Evolutionary conservation across 2,329 filamentous ascomycete species (phyloP).

Genomic region (Fusarium nygamai): DNA sequence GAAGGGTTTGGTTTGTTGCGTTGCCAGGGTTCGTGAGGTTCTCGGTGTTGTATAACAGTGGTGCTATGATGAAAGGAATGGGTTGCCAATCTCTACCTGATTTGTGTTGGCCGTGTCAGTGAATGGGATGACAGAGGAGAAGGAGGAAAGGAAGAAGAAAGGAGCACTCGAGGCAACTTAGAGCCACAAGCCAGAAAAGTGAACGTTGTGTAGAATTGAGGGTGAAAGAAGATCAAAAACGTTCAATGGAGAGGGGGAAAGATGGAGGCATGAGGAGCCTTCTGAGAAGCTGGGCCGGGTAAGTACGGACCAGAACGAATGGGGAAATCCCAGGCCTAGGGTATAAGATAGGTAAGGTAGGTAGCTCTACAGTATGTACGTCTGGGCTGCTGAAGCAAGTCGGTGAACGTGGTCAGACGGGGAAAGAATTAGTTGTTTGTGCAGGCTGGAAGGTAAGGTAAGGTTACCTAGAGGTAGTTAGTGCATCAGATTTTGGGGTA

Average conservation of each 20-base stretch:
- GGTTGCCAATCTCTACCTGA: constrained; percentile 12
- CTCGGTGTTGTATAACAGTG: constrained; percentile 16
- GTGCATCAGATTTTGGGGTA: constrained; percentile 1
- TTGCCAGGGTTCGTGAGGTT: constrained; percentile 21
- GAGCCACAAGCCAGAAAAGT: constrained; percentile 18
- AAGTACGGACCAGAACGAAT: constrained; percentile 20
- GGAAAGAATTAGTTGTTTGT: constrained; percentile 16
- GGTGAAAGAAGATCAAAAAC: constrained; percentile 13
- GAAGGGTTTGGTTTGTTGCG: constrained; percentile 5
- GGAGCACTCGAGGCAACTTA: constrained; percentile 15
- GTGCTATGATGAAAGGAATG: constrained; percentile 31
- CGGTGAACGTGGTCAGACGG: constrained; percentile 25
- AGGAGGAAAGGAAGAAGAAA: constrained; percentile 20
- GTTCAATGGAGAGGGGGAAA: constrained; percentile 18
- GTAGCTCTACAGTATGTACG: neutral
- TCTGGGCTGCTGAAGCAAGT: constrained; percentile 15
- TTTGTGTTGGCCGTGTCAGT: constrained; percentile 13
- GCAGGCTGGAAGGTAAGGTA: neutral
- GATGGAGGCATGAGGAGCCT: constrained; percentile 7
- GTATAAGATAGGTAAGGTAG: neutral
- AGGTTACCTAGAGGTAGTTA: neutral
- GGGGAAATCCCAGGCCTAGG: constrained; percentile 3
- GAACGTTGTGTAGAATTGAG: constrained; percentile 23
- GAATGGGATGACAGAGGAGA: neutral
- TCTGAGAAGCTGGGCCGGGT: neutral